A percentile compares a stretch with the other conserved stretches of the same genome.
Evolutionary conservation across 176 grass and related monocot species (phyloP).

Genomic region (Elymus sibiricus): DNA sequence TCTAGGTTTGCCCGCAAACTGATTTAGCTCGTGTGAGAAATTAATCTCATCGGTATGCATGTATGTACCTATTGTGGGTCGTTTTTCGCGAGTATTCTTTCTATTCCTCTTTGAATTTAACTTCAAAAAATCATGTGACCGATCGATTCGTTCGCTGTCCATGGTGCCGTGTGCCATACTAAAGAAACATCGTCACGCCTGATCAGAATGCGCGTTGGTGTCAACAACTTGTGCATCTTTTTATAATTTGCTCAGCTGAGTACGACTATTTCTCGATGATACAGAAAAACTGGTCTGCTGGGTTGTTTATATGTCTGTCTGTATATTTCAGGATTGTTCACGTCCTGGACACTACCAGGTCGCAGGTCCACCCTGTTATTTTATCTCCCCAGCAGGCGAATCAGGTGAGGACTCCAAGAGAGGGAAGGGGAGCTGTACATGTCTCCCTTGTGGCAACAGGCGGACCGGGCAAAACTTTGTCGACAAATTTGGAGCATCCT

Average conservation of each 20-base stretch:
- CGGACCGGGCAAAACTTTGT: neutral
- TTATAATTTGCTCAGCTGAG: neutral
- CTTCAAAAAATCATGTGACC: neutral
- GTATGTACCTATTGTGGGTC: neutral
- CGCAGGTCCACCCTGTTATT: neutral
- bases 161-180: neutral
- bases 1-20: constrained; percentile 14
- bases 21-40: constrained; percentile 25
- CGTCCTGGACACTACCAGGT: neutral
- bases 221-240: neutral
- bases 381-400: neutral
- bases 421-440: neutral
- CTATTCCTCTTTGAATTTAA: neutral
- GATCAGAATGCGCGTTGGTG: neutral
- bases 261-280: neutral
- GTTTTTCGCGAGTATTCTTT: neutral
- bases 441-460: constrained; percentile 28
- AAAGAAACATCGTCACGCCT: neutral
- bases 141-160: neutral
- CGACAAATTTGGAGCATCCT: constrained; percentile 12
- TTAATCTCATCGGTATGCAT: constrained; percentile 5
- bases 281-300: neutral
- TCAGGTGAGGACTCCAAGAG: neutral
- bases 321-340: neutral
- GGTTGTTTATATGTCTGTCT: neutral